phyloP scores from a whole-genome alignment of 2,329 filamentous ascomycete genomes.

The Pseudogymnoascus sp. region DNA sequence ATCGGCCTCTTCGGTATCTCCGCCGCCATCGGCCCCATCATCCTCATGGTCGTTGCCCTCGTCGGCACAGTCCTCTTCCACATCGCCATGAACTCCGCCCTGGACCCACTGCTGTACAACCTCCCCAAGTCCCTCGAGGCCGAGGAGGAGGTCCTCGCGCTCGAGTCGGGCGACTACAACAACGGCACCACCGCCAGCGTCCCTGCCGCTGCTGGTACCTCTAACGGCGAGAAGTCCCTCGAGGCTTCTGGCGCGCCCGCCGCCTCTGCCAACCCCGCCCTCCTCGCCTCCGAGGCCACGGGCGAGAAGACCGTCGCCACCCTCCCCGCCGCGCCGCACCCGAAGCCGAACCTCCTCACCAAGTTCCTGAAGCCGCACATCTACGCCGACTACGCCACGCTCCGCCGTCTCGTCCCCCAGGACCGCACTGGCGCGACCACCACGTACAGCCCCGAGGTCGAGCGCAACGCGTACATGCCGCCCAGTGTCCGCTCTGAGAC shows the following conservation, averaged over 20 bases:
- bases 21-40: slow-evolving; percentile 55
- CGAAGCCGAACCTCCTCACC: slow-evolving; percentile 49
- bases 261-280: slow-evolving; percentile 20
- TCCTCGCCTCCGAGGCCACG: slow-evolving; percentile 8
- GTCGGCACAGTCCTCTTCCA: slow-evolving; percentile 72
- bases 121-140: slow-evolving; percentile 66
- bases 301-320: slow-evolving; percentile 14
- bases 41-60: slow-evolving; percentile 69
- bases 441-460: slow-evolving; percentile 51
- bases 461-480: slow-evolving; percentile 64
- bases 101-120: slow-evolving; percentile 68
- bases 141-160: slow-evolving; percentile 37
- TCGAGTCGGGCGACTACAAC: slow-evolving; percentile 12
- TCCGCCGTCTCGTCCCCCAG: slow-evolving; percentile 61
- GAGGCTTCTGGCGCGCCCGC: slow-evolving; percentile 18
- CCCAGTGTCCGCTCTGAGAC: slow-evolving; percentile 55
- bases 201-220: slow-evolving; percentile 11
- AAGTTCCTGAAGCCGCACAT: slow-evolving; percentile 72
- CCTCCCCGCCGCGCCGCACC: slow-evolving; percentile 27
- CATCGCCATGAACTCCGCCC: slow-evolving; percentile 60
- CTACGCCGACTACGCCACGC: slow-evolving; percentile 61
- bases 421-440: slow-evolving; percentile 37
- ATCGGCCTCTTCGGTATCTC: slow-evolving; percentile 75
- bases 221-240: slow-evolving; percentile 13
- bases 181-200: background rate